These are phyloP conservation scores for Aspergillus cavernicola DNA, from an alignment of 495 filamentous ascomycete genomes.

Conservation along the genomic window DNA sequence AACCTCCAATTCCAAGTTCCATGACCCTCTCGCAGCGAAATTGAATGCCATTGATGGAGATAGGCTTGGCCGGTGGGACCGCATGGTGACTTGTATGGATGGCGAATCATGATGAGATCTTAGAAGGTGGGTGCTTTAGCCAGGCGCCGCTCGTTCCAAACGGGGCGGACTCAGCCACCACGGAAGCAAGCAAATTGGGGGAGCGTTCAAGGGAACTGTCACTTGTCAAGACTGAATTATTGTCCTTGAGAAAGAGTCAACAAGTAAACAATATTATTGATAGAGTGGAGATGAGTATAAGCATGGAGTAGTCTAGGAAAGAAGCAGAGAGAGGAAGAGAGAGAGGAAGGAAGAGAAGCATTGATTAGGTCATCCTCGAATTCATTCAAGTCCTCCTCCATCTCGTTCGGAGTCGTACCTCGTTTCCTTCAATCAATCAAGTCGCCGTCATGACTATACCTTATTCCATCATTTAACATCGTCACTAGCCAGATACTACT, in stretches of 20 bases:
- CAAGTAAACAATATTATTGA: too few species aligned
- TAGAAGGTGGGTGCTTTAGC: neutral
- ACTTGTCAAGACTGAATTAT: too few species aligned
- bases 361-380: neutral
- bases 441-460: neutral
- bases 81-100: neutral
- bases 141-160: neutral
- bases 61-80: neutral
- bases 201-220: too few species aligned
- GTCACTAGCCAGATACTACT: constrained; percentile 12
- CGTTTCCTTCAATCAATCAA: neutral
- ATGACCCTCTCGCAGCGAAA: neutral
- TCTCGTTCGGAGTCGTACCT: too few species aligned
- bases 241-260: too few species aligned
- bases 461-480: constrained; percentile 1
- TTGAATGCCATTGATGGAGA: neutral
- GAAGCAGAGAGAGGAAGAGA: neutral
- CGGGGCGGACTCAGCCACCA: constrained; percentile 1
- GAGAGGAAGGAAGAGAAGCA: neutral
- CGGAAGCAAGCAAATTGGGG: neutral
- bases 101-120: neutral
- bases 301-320: neutral
- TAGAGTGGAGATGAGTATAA: too few species aligned
- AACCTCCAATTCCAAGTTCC: neutral
- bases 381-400: neutral